These are phyloP conservation scores for Chrysosporium keratinophilum DNA, from an alignment of 2,329 filamentous ascomycete species.

Conservation along the genomic window DNA sequence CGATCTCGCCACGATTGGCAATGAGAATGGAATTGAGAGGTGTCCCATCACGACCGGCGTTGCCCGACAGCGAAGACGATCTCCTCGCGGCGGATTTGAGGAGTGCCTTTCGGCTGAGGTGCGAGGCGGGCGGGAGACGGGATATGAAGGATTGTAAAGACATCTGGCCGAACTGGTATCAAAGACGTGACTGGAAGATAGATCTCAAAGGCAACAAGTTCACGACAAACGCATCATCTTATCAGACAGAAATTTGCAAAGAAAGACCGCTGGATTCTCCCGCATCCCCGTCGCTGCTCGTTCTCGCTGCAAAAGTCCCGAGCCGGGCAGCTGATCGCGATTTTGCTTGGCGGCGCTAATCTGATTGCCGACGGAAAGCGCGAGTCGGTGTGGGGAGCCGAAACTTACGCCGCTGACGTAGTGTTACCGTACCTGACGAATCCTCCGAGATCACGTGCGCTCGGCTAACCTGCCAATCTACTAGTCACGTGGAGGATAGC, in stretches of 20 bases:
- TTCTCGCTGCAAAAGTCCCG: slow-evolving; percentile 2
- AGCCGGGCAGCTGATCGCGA: not conserved
- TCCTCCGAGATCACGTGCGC: not conserved
- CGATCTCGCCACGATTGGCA: slow-evolving; percentile 94
- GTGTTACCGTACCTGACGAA: not conserved
- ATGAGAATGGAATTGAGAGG: slow-evolving; percentile 73
- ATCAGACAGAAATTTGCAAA: not conserved
- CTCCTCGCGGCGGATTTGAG: slow-evolving; percentile 13
- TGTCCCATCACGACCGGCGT: slow-evolving; percentile 21
- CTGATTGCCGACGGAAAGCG: slow-evolving; percentile 14
- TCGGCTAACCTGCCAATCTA: not conserved
- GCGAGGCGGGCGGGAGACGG: slow-evolving; percentile 16
- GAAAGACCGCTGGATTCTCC: not conserved
- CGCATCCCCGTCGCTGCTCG: not conserved
- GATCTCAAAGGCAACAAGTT: not conserved
- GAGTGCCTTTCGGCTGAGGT: slow-evolving; percentile 14
- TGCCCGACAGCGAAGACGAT: slow-evolving; percentile 12
- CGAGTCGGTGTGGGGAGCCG: slow-evolving; percentile 6
- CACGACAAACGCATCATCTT: not conserved
- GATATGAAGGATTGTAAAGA: slow-evolving; percentile 14
- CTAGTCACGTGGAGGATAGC: not conserved
- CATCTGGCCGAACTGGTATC: slow-evolving; percentile 2
- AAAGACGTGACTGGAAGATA: not conserved
- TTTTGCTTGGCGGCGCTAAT: not conserved
- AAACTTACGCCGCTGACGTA: slow-evolving; percentile 9